Evolutionary conservation across 2,329 filamentous ascomycete genomes (phyloP).

Genomic region (Nemania sp.): DNA sequence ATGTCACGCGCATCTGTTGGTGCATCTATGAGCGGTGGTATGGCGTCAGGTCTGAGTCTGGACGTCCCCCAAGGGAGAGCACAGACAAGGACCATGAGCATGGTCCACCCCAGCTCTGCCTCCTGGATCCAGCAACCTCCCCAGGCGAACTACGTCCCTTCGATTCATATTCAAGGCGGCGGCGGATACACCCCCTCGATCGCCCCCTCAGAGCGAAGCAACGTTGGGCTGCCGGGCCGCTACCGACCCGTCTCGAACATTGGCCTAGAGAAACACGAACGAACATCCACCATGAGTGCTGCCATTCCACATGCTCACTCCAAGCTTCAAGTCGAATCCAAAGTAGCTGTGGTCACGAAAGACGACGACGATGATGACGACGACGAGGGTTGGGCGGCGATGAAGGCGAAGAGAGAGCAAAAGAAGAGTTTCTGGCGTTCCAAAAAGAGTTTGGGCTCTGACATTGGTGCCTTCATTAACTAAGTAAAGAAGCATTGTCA

Average conservation of each 20-base stretch:
- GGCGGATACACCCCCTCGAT: constrained; percentile 90
- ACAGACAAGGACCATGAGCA: constrained; percentile 74
- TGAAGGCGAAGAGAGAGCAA: constrained; percentile 70
- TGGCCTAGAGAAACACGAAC: constrained; percentile 42
- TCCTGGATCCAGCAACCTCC: constrained; percentile 59
- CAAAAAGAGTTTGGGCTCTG: constrained; percentile 58
- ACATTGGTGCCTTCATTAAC: constrained; percentile 53
- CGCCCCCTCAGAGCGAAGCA: constrained; percentile 93
- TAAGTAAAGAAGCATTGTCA: constrained; percentile 32
- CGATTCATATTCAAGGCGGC: constrained; percentile 52
- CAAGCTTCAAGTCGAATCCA: constrained; percentile 46
- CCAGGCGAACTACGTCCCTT: constrained; percentile 52
- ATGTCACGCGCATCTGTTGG: constrained; percentile 21
- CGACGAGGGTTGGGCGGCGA: constrained; percentile 70
- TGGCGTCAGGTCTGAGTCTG: constrained; percentile 50
- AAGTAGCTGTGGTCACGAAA: constrained; percentile 46
- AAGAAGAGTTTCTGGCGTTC: constrained; percentile 67
- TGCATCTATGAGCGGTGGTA: constrained; percentile 35
- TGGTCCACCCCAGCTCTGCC: constrained; percentile 71
- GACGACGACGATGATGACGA: constrained; percentile 63
- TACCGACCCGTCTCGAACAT: constrained; percentile 86
- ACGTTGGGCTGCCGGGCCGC: constrained; percentile 83
- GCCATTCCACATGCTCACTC: constrained; percentile 44
- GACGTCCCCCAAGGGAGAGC: constrained; percentile 50
- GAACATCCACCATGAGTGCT: constrained; percentile 50